Conservation (phyloP, 177 flowering plant species). For the Vitis hybrid region DNA sequence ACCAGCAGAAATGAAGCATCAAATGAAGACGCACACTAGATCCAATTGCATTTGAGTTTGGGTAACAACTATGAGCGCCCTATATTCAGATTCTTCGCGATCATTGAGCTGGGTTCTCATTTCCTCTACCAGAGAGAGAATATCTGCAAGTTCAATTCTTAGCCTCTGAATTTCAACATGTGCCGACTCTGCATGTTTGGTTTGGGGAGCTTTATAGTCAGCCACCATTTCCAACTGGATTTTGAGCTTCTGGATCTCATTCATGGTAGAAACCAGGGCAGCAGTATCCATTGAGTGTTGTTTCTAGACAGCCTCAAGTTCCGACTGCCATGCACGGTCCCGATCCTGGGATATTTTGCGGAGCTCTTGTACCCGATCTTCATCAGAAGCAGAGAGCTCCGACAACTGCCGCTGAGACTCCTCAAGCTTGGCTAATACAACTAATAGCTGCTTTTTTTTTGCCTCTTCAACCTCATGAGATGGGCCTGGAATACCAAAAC, state of each 20-base stretch:
- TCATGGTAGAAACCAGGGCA: slow-evolving; percentile 63
- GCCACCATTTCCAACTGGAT: slow-evolving; percentile 48
- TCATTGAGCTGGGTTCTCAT: too few species aligned
- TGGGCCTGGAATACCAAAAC: too few species aligned
- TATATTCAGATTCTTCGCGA: too few species aligned
- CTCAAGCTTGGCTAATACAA: too few species aligned
- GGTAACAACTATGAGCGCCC: too few species aligned
- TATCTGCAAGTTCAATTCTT: slow-evolving; percentile 49
- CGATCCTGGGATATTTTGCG: slow-evolving; percentile 55
- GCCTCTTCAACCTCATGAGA: too few species aligned
- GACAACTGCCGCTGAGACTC: too few species aligned
- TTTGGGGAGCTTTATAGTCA: slow-evolving; percentile 54
- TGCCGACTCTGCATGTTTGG: slow-evolving; percentile 44
- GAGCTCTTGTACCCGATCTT: slow-evolving; percentile 56
- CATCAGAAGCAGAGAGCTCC: too few species aligned
- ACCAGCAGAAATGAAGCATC: too few species aligned
- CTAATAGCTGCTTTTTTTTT: too few species aligned
- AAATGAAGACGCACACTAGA: too few species aligned
- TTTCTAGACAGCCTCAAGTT: slow-evolving; percentile 71
- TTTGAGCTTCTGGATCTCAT: slow-evolving; percentile 73
- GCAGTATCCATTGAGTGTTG: slow-evolving; percentile 66
- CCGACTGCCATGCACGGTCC: slow-evolving; percentile 78
- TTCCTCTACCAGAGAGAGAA: slow-evolving; percentile 45
- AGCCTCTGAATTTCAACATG: slow-evolving; percentile 50
- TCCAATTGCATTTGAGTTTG: too few species aligned